These are phyloP conservation scores for Apiotrichum porosum DNA, from an alignment of 1,284 basidiomycete genomes.

Conservation along the genomic window DNA sequence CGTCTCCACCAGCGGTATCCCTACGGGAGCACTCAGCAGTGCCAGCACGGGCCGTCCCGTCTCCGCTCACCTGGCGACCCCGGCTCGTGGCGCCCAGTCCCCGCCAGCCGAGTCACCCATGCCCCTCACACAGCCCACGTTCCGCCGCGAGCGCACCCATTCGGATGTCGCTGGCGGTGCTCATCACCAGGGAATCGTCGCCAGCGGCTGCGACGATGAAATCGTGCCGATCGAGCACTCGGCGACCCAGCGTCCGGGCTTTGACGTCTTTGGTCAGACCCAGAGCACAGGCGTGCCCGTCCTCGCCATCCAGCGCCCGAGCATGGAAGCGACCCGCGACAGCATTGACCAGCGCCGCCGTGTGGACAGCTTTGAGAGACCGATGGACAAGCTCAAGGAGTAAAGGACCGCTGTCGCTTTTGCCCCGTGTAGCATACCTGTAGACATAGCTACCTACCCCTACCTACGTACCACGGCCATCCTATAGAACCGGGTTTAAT, in stretches of 20 bases:
- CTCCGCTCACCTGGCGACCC: not conserved
- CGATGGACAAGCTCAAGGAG: not conserved
- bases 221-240: not conserved
- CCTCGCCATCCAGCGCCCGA: conserved; percentile 14
- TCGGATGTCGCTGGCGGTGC: conserved; percentile 2
- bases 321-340: conserved; percentile 1
- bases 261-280: conserved; percentile 10
- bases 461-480: too few relatives aligned
- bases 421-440: too few relatives aligned
- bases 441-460: too few relatives aligned
- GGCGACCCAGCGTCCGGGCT: not conserved
- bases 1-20: too few relatives aligned
- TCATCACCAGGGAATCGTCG: not conserved
- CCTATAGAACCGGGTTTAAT: too few relatives aligned
- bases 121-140: not conserved
- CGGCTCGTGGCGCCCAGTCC: not conserved
- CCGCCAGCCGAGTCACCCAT: not conserved
- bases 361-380: not conserved
- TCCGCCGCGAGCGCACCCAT: not conserved
- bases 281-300: conserved; percentile 1
- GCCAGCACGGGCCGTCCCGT: not conserved
- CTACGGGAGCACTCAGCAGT: too few relatives aligned
- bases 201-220: not conserved
- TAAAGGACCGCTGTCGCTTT: too few relatives aligned
- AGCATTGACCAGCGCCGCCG: not conserved